Base-by-base conservation (phyloP, 768 basidiomycete genomes). In the Hericium erinaceus region DNA sequence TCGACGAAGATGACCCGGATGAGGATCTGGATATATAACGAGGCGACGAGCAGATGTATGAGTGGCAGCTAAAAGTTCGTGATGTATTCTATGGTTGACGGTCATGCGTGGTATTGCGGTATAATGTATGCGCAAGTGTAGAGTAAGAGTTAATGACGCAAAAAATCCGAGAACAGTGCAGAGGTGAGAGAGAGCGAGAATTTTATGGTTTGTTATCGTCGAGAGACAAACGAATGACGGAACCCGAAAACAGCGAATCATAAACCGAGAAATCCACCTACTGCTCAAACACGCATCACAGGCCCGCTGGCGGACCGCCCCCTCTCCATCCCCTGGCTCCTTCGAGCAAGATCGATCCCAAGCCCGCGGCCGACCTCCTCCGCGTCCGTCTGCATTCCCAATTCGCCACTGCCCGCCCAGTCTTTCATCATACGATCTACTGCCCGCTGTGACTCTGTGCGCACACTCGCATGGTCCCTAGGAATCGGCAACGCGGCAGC, bases 1-100 rank as follows among this genome's bases (percentile, higher is more conserved):
- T 95, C 53, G 94, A 97, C 66, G 94, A 95, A 56, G 94, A 95
- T 56, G 94, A 97, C 74, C 94, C 94, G 20, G 94, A 97, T 64
- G 94, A 95, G 67, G 93, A 95, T 71, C 73, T 95, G 59, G 90
- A 95, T 65, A 88, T 94, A 57, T 93, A 69, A 60, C 44, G 52
- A 24, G 50, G 28, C 15, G 24, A 4, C 50, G 26, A 53, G 52
- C 16, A 18, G 52, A 33, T 4, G 28, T 33, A 33, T 33, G 28
- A 2, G 28, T 5, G 28, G 28, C 28, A 33, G 28, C 28, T 33
- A 33, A 4, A 33, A 33, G 28, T 33, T 33, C 28, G 28, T 33
- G 28, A 33, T 33, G 28, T 33, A 33, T 33, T 33, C 28, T 33
- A 33, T 33, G 28, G 4, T 33, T 33, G 2, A 33, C 8, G 28